Percentiles rank a stretch among this genome's conserved stretches.
Evolutionary conservation across 2,329 filamentous ascomycete species (phyloP).

Genomic region (Cadophora luteo-olivacea): DNA sequence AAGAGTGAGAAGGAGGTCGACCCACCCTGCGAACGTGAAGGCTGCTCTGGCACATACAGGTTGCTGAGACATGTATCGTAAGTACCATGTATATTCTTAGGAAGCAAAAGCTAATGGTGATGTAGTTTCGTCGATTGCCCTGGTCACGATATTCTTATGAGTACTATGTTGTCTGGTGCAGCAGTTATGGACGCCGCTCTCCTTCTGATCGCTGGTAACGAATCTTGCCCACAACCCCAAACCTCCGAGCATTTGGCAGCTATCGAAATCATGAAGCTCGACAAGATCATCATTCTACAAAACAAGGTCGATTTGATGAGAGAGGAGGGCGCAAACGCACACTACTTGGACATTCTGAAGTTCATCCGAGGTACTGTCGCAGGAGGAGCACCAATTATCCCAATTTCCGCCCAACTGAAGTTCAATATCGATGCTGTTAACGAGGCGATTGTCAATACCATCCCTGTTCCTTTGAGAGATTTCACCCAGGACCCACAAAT

Average conservation of each 20-base stretch:
- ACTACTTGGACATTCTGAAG: slow-evolving; percentile 97
- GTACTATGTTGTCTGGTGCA: slow-evolving; percentile 98
- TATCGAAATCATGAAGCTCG: slow-evolving; percentile 99
- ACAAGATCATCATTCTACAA: slow-evolving; percentile 99
- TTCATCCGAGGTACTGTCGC: slow-evolving; percentile 98
- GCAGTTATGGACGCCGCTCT: slow-evolving; percentile 99
- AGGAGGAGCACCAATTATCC: slow-evolving; percentile 92
- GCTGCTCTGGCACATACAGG: slow-evolving; percentile 86
- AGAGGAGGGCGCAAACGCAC: slow-evolving; percentile 89
- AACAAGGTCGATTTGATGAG: slow-evolving; percentile 99
- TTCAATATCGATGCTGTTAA: slow-evolving; percentile 99
- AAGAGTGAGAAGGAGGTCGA: slow-evolving; percentile 99
- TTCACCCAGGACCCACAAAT: slow-evolving; percentile 94
- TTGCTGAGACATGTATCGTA: slow-evolving; percentile 91
- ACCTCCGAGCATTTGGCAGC: slow-evolving; percentile 98
- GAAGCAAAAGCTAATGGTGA: slow-evolving; percentile 39
- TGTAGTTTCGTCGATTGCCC: slow-evolving; percentile 94
- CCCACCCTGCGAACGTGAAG: slow-evolving; percentile 92
- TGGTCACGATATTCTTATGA: slow-evolving; percentile 99
- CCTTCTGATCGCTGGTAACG: slow-evolving; percentile 95
- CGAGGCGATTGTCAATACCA: slow-evolving; percentile 93
- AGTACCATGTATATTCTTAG: slow-evolving; percentile 49
- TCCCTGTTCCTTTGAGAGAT: slow-evolving; percentile 89
- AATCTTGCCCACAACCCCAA: slow-evolving; percentile 97
- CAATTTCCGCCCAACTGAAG: slow-evolving; percentile 96